A percentile compares a stretch with the other conserved stretches of the same genome.
These are phyloP conservation scores for Cornus controversa DNA, from an alignment of 148 eudicot species.

Conservation along the genomic window DNA sequence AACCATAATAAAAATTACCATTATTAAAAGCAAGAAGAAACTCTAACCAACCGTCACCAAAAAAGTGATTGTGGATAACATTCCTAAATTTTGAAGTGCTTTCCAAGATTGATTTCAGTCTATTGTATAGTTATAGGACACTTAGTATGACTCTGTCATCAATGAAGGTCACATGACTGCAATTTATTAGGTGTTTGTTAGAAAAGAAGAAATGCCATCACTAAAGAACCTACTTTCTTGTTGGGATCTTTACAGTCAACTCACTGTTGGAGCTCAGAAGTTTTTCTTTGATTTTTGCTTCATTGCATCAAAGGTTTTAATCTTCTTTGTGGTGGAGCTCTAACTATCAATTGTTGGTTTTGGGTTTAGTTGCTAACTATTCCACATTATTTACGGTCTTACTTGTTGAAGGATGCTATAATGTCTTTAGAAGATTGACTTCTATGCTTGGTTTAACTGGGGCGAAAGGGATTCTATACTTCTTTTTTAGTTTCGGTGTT, in stretches of 20 bases:
- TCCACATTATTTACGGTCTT: neutral
- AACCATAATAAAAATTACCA: neutral
- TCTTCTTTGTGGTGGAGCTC: neutral
- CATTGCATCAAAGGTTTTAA: neutral
- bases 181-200: neutral
- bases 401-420: neutral
- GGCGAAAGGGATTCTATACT: neutral
- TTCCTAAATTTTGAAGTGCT: neutral
- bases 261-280: neutral
- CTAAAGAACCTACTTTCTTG: neutral
- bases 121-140: neutral
- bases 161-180: neutral
- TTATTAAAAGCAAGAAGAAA: neutral
- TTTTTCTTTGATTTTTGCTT: neutral
- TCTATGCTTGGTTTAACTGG: neutral
- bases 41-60: neutral
- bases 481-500: neutral
- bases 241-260: neutral
- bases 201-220: neutral
- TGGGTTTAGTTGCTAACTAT: neutral
- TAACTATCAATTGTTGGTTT: neutral
- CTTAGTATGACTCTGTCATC: neutral
- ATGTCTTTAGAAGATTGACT: neutral
- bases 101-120: neutral
- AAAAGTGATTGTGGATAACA: neutral